Conservation (phyloP, 257 asterid genomes). For the Ajuga chamaepitys region DNA sequence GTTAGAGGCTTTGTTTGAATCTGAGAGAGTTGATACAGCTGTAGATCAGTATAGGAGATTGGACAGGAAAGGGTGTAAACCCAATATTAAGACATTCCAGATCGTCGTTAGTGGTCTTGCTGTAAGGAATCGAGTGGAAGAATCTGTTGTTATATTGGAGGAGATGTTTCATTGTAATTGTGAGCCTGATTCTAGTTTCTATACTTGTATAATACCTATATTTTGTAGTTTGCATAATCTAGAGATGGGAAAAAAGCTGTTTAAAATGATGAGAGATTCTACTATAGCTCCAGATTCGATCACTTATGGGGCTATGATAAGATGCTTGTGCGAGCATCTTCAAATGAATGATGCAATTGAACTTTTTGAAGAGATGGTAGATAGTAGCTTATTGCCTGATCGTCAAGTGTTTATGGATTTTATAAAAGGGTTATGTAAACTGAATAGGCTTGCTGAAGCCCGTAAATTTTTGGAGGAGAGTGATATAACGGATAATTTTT, state of each 20-base stretch:
- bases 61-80: slow-evolving; percentile 67
- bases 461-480: slow-evolving; percentile 40
- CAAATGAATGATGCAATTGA: slow-evolving; percentile 55
- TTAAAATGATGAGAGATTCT: slow-evolving; percentile 51
- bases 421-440: slow-evolving; percentile 43
- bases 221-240: slow-evolving; percentile 42
- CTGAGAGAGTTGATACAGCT: slow-evolving; percentile 52
- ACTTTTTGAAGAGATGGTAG: slow-evolving; percentile 50
- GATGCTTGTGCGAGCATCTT: slow-evolving; percentile 51
- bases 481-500: slow-evolving; percentile 24
- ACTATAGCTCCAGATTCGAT: slow-evolving; percentile 32
- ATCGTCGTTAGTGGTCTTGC: slow-evolving; percentile 57
- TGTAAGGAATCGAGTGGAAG: slow-evolving; percentile 40
- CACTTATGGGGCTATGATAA: slow-evolving; percentile 43
- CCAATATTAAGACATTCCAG: slow-evolving; percentile 63
- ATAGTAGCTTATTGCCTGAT: slow-evolving; percentile 35
- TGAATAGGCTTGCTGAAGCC: slow-evolving; percentile 42
- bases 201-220: slow-evolving; percentile 38
- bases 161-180: slow-evolving; percentile 48
- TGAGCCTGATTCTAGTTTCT: slow-evolving; percentile 45
- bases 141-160: slow-evolving; percentile 42
- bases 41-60: slow-evolving; percentile 63
- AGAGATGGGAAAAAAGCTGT: slow-evolving; percentile 40
- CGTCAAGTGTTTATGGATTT: slow-evolving; percentile 31
- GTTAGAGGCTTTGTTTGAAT: slow-evolving; percentile 65